phyloP scores from a whole-genome alignment of 306 rosid genomes.

The Casuarina equisetifolia region DNA sequence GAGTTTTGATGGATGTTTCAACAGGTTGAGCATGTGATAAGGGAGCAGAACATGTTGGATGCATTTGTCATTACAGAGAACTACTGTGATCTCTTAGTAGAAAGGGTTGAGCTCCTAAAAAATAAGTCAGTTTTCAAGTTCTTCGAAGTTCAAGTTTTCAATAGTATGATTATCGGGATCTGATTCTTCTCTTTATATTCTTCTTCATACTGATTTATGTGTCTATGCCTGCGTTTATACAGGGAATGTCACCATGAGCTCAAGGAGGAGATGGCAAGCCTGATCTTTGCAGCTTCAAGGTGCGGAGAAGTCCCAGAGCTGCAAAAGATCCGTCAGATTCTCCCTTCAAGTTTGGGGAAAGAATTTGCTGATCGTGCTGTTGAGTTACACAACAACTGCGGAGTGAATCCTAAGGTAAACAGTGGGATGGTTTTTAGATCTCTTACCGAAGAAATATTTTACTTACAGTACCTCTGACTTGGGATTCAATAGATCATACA shows the following conservation, averaged over 20 bases:
- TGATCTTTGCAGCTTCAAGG: constrained; percentile 67
- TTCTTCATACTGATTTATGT: not conserved
- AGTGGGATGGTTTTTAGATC: not conserved
- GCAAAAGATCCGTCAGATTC: constrained; percentile 49
- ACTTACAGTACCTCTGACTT: constrained; percentile 18
- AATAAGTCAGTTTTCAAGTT: constrained; percentile 38
- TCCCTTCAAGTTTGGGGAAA: constrained; percentile 51
- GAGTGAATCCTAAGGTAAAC: constrained; percentile 52
- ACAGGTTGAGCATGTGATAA: constrained; percentile 65
- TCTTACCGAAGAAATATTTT: constrained; percentile 1
- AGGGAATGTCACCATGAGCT: constrained; percentile 67
- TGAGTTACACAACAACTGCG: constrained; percentile 46
- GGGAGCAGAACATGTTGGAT: constrained; percentile 59
- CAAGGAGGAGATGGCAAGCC: constrained; percentile 55
- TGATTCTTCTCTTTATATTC: not conserved
- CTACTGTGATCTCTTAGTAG: constrained; percentile 45
- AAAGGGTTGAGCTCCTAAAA: constrained; percentile 42
- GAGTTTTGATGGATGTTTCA: constrained; percentile 6
- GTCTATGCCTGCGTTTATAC: not conserved
- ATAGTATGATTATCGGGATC: not conserved
- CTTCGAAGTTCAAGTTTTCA: not conserved
- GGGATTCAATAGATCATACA: constrained; percentile 53
- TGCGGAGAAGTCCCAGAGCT: constrained; percentile 83
- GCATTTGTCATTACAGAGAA: constrained; percentile 48
- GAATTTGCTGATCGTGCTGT: constrained; percentile 51